Percentiles rank a stretch among this genome's conserved stretches.
Conservation (phyloP, 2,329 filamentous ascomycete species). For the Escovopsis sp. region DNA sequence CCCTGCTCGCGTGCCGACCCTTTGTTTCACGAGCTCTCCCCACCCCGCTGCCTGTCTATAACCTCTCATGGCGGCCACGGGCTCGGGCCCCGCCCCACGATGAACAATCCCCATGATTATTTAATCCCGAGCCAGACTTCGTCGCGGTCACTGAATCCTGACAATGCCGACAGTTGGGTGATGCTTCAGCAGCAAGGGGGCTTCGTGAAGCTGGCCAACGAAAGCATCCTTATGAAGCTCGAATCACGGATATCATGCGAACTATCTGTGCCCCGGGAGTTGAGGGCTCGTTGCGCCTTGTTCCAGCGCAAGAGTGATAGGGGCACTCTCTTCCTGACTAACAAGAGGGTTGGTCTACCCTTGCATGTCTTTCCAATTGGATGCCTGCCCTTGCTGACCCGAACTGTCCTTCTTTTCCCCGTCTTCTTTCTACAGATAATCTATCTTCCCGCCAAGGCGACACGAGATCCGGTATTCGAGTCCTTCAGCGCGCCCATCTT, state of each 20-base stretch:
- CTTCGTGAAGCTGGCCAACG: conserved; percentile 73
- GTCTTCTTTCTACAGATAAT: no score
- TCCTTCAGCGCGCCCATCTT: conserved; percentile 84
- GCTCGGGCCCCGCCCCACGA: conserved; percentile 19
- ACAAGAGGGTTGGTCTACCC: conserved; percentile 51
- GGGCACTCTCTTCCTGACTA: conserved; percentile 68
- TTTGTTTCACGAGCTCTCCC: conserved; percentile 6
- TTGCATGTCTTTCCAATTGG: not conserved
- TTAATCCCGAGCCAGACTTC: conserved; percentile 21
- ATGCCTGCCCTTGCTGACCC: not conserved
- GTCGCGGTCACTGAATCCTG: conserved; percentile 28
- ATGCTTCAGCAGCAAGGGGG: conserved; percentile 71
- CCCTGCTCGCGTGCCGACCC: conserved; percentile 9
- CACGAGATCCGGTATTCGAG: conserved; percentile 46
- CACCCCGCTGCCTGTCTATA: conserved; percentile 4
- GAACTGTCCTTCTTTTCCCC: no score
- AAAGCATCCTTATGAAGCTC: conserved; percentile 67
- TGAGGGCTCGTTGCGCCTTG: conserved; percentile 41
- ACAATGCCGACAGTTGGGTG: conserved; percentile 58
- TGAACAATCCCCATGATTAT: conserved; percentile 27
- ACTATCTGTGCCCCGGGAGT: conserved; percentile 53
- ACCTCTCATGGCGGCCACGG: conserved; percentile 16
- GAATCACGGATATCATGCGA: conserved; percentile 64
- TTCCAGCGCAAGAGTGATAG: conserved; percentile 59
- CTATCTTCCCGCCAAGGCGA: conserved; percentile 63